Percentiles rank a stretch among this genome's conserved stretches.
Evolutionary conservation across 805 yeast species (phyloP).

Genomic region (Myxozyma mucilagina): DNA sequence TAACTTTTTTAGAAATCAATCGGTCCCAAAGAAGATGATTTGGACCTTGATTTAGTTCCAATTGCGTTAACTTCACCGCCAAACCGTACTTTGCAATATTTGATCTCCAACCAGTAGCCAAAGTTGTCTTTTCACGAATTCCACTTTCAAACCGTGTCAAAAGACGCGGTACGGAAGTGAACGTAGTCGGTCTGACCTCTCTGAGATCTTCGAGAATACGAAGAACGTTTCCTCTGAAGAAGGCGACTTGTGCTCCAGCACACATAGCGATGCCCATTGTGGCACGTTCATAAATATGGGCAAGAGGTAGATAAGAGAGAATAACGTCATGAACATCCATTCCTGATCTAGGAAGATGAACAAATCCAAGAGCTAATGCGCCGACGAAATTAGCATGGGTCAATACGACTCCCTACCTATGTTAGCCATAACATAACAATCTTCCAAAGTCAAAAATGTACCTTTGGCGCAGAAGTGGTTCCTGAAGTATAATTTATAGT

Average conservation of each 20-base stretch:
- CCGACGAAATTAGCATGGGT: slow-evolving; percentile 56
- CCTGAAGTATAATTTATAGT: slow-evolving; percentile 75
- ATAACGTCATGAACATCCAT: slow-evolving; percentile 39
- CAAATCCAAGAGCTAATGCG: slow-evolving; percentile 44
- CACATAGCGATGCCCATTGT: slow-evolving; percentile 48
- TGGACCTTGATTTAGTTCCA: slow-evolving; percentile 44
- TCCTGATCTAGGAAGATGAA: slow-evolving; percentile 20
- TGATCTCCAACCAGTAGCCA: slow-evolving; percentile 50
- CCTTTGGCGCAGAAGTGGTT: slow-evolving; percentile 70
- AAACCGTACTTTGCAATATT: slow-evolving; percentile 45
- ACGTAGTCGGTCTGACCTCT: slow-evolving; percentile 53
- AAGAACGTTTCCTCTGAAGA: slow-evolving; percentile 53
- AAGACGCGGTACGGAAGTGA: slow-evolving; percentile 65
- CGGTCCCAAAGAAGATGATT: slow-evolving; percentile 44
- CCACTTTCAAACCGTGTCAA: slow-evolving; percentile 63
- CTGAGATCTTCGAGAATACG: slow-evolving; percentile 61
- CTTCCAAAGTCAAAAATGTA: neutral
- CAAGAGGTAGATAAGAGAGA: slow-evolving; percentile 53
- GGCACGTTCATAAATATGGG: slow-evolving; percentile 59
- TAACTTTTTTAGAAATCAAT: slow-evolving; percentile 47
- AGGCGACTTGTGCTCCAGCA: slow-evolving; percentile 55
- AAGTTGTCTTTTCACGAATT: slow-evolving; percentile 51
- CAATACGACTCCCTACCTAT: slow-evolving; percentile 53
- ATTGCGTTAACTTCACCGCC: slow-evolving; percentile 43
- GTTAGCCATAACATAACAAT: neutral